A percentile compares a stretch with the other conserved stretches of the same genome.
Conservation (phyloP, 495 filamentous ascomycete genomes). For the Talaromyces trachyspermus region DNA sequence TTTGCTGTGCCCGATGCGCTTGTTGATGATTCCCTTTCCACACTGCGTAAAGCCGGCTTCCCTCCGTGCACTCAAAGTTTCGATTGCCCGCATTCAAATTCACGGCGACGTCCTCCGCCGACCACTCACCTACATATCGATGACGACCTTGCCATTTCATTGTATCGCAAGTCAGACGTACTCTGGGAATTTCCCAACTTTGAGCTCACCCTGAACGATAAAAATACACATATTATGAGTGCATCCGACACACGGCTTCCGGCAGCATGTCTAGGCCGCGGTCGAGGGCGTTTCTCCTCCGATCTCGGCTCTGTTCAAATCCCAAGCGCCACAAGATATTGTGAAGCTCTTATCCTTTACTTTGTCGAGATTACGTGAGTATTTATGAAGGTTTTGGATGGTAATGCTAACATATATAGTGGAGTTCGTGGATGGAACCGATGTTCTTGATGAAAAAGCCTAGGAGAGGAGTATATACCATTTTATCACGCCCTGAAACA, state of each 20-base stretch:
- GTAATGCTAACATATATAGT: slow-evolving; percentile 20
- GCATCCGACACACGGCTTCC: slow-evolving; percentile 18
- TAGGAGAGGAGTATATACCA: slow-evolving; percentile 13
- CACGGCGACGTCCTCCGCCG: slow-evolving; percentile 1
- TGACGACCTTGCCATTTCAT: slow-evolving; percentile 15
- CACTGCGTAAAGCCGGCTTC: slow-evolving; percentile 13
- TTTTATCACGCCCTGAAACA: slow-evolving; percentile 18
- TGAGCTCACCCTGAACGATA: not conserved
- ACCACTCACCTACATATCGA: slow-evolving; percentile 17
- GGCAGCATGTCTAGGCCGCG: slow-evolving; percentile 14
- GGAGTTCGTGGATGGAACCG: slow-evolving; percentile 20
- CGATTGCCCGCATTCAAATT: slow-evolving; percentile 10
- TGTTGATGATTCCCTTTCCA: slow-evolving; percentile 10
- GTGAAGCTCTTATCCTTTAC: slow-evolving; percentile 19
- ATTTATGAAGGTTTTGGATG: slow-evolving; percentile 14
- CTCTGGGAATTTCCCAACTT: slow-evolving; percentile 18
- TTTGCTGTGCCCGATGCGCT: slow-evolving; percentile 17
- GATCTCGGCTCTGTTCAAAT: slow-evolving; percentile 13
- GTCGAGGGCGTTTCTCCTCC: slow-evolving; percentile 17
- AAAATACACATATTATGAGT: slow-evolving; percentile 7
- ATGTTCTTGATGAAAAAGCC: slow-evolving; percentile 14
- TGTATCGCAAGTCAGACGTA: slow-evolving; percentile 18
- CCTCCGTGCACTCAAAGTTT: slow-evolving; percentile 10
- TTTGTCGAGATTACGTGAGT: slow-evolving; percentile 18
- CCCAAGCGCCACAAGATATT: slow-evolving; percentile 15